A percentile compares a stretch with the other conserved stretches of the same genome.
Evolutionary conservation across 2,329 filamentous ascomycete species (phyloP).

Genomic region (Fusarium sp.): DNA sequence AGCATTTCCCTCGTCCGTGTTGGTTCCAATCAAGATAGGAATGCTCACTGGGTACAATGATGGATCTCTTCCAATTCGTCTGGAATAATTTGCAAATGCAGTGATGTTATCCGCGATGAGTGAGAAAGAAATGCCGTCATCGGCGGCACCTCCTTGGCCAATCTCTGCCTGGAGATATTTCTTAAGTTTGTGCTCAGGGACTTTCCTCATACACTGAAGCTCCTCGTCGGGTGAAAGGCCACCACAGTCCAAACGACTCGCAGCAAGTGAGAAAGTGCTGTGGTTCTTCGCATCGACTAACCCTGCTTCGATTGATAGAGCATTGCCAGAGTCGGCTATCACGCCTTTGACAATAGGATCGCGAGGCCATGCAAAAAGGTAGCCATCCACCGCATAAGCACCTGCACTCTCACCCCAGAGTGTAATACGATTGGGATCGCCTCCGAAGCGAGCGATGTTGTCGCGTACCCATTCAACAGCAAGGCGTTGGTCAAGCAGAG

Average conservation of each 20-base stretch:
- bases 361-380: constrained; percentile 34
- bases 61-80: constrained; percentile 2
- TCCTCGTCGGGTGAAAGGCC: not conserved
- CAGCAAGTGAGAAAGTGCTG: constrained; percentile 19
- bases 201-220: constrained; percentile 28
- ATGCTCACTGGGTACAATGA: constrained; percentile 1
- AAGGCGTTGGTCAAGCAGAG: constrained; percentile 37
- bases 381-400: constrained; percentile 32
- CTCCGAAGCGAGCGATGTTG: constrained; percentile 39
- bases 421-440: constrained; percentile 32
- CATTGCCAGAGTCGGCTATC: constrained; percentile 38
- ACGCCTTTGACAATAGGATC: constrained; percentile 36
- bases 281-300: constrained; percentile 23
- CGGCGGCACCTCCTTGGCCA: constrained; percentile 32
- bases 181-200: constrained; percentile 16
- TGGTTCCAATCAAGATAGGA: constrained; percentile 36
- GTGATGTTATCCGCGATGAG: constrained; percentile 29
- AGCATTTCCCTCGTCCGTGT: constrained; percentile 35
- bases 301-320: constrained; percentile 22
- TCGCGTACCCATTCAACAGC: constrained; percentile 41
- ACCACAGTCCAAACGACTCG: constrained; percentile 18
- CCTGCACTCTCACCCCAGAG: constrained; percentile 42
- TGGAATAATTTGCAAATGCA: constrained; percentile 24
- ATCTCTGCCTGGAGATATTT: constrained; percentile 32
- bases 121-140: constrained; percentile 24